Percentiles rank a stretch among this genome's conserved stretches.
Conservation (phyloP, 2,329 filamentous ascomycete genomes). For the Claviceps lovelessii region DNA sequence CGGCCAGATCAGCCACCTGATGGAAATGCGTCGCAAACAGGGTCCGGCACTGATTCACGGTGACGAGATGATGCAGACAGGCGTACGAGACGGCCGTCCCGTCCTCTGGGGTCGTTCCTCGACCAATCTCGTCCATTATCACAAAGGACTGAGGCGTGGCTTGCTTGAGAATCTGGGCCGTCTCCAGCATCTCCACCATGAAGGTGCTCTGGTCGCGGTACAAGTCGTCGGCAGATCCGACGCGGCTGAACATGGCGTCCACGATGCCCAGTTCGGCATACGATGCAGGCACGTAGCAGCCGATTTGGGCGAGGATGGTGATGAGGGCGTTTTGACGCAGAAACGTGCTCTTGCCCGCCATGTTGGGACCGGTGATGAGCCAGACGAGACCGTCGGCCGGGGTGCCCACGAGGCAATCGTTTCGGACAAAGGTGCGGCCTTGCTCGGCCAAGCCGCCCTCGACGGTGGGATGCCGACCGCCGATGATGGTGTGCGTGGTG, state of each 20-base stretch:
- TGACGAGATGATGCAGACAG: constrained; percentile 68
- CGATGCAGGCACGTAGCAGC: constrained; percentile 80
- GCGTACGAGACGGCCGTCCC: constrained; percentile 83
- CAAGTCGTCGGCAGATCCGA: constrained; percentile 90
- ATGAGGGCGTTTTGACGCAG: constrained; percentile 91
- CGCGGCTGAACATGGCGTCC: constrained; percentile 89
- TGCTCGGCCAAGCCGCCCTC: constrained; percentile 67
- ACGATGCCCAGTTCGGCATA: constrained; percentile 79
- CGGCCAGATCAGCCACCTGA: constrained; percentile 61
- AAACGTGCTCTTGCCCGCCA: constrained; percentile 96
- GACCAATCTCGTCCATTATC: constrained; percentile 96
- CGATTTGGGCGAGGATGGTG: constrained; percentile 81
- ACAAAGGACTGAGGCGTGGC: constrained; percentile 78
- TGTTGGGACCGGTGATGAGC: constrained; percentile 78
- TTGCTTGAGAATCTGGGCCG: constrained; percentile 72
- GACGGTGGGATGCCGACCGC: constrained; percentile 83
- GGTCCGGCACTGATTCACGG: constrained; percentile 61
- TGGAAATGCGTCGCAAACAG: constrained; percentile 97
- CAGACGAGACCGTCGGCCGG: constrained; percentile 48
- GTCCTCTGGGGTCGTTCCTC: constrained; percentile 87
- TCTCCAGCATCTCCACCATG: constrained; percentile 99
- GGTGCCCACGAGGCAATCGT: constrained; percentile 71
- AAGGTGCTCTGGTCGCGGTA: constrained; percentile 92
- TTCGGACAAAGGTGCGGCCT: constrained; percentile 68
- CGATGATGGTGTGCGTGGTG: constrained; percentile 60